Base-by-base conservation (phyloP, 345 rosid species). In the Abelmoschus esculentus region DNA sequence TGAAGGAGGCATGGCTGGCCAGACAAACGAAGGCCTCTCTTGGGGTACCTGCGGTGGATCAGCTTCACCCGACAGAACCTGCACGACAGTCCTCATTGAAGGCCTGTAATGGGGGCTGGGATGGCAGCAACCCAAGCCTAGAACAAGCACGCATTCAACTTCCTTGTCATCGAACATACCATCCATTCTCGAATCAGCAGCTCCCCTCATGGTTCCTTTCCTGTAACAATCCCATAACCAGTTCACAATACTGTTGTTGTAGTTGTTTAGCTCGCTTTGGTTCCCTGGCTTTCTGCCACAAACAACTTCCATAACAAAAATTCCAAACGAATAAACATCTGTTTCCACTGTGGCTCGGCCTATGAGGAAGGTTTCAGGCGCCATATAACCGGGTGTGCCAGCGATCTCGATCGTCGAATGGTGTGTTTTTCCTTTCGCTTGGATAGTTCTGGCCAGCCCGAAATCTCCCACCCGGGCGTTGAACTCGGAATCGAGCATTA, bases 371-470 rank as follows among this genome's bases (percentile, higher is more conserved):
- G 78, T 80, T 79, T 92, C 97, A 0, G 98, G 97, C 31, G 98
- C 93, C 91, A 92, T 92, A 75, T 92, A 92, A 3, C 93, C 93
- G 0, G 81, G 86, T 7, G 98, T 92, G 65, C 98, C 88, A 1
- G 93, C 88, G 0, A 92, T 76, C 75, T 83, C 93, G 5, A 78
- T 84, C 0, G 96, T 90, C 0, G 90, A 82, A 74, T 90, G 89
- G 72, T 92, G 93, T 1, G 96, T 88, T 74, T 83, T 76, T 32
- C 86, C 86, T 3, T 80, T 81, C n/a, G 61, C 79, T 14, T 81
- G 85, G 26, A 89, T 83, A 26, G 84, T 89, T 55, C 91, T 70
- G 0, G 96, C 95, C 70, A 92, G 84, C 1, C 96, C 91, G n/a
- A 92, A 92, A 74, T 92, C 96, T 0, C 95, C 89, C 0, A 88